Percentiles rank a stretch among this genome's conserved stretches.
phyloP scores from a whole-genome alignment of 1,139 yeast species.

The Scheffersomyces illinoinensis region DNA sequence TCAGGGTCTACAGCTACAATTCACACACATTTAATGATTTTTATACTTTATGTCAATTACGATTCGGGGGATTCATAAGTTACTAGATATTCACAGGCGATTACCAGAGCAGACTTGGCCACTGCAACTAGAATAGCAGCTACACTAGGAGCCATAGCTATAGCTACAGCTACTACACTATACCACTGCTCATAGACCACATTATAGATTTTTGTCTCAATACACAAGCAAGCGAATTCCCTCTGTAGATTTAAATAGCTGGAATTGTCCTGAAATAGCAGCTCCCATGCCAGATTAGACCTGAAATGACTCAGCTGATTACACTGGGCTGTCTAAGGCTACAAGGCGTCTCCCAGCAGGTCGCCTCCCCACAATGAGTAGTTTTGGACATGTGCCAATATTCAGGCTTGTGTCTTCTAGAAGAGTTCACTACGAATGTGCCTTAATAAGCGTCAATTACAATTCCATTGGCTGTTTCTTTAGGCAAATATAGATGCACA shows the following conservation, averaged over 20 bases:
- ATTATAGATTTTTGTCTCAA: not conserved
- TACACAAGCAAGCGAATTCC: not conserved
- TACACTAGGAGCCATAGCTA: not conserved
- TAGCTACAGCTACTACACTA: not conserved
- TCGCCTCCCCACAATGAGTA: not conserved
- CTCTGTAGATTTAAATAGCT: not conserved
- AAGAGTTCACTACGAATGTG: not conserved
- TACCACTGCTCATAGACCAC: not conserved
- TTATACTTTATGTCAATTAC: not conserved
- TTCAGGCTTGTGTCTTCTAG: not conserved
- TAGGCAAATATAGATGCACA: not conserved
- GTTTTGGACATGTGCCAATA: not conserved
- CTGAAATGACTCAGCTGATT: not conserved
- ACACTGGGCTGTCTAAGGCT: not conserved
- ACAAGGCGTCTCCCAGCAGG: not conserved
- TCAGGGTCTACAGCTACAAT: not conserved
- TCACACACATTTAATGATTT: not conserved
- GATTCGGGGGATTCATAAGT: not conserved
- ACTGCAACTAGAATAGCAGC: not conserved
- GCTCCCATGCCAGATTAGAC: not conserved
- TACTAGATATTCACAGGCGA: not conserved
- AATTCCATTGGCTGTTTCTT: not conserved
- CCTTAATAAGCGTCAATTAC: not conserved
- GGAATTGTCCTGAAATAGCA: not conserved
- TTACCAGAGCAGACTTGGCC: not conserved